Base-by-base conservation (phyloP, 495 filamentous ascomycete genomes). In the Corynascus novoguineensis region DNA sequence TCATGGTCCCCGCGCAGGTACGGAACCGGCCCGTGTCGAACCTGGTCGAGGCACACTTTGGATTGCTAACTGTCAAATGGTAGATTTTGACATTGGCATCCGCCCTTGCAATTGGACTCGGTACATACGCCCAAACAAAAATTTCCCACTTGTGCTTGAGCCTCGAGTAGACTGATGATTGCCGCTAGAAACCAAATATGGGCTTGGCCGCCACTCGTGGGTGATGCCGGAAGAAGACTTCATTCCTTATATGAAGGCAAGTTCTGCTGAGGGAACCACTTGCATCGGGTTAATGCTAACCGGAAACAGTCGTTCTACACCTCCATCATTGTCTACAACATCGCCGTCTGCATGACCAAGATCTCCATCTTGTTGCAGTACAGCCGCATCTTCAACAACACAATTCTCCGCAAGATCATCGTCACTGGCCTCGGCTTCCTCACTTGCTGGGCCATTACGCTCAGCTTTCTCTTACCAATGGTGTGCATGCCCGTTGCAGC, bases 301-400 rank as follows among this genome's bases (percentile, higher is more conserved):
- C 24, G 6, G 7, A 14, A 80, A 81, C 59, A 56, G 50, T 51
- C 65, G 25, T 65, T 68, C 19, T 65, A 63, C 46, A 22, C n/a
- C 15, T 67, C 60, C 38, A 64, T 68, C 47, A 50, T 69, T 31
- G 60, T 75, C 10, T 75, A 75, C 61, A 67, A 68, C 40, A 57
- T 71, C 3, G 61, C 62, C 12, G 51, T 64, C 10, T 61, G 61
- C 48, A 19, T 65, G 9, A 66, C 66, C 35, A 73, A 75, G 50
- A 52, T 69, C 2, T 68, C 68, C 15, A 66, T 73, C 41, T 59
- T 75, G 11, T 50, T 70, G 17, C 69, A 71, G 53, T 75, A 73
- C 62, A 59, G 61, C 27, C 72, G 71, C 40, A 61, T 75, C 38
- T 73, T 75, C 38, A 45, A 55, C 50, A 57, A 67, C 46, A 63